Conservation (phyloP, 306 rosid species). For the Quillaja saponaria region DNA sequence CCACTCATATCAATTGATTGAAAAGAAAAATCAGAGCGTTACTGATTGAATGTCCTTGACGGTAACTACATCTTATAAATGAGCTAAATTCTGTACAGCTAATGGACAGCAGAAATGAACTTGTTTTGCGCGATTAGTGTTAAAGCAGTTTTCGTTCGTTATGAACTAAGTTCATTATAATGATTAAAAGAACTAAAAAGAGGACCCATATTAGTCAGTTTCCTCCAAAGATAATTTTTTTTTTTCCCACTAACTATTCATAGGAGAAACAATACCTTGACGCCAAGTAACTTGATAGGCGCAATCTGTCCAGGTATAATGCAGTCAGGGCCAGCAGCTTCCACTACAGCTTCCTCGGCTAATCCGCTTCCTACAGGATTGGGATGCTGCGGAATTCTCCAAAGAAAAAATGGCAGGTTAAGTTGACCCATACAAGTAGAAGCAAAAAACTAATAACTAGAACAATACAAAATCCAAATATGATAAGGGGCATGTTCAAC, state of each 20-base stretch:
- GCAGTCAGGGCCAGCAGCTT: constrained; percentile 95
- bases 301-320: constrained; percentile 73
- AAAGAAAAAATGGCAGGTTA: not conserved
- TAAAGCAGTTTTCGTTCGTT: too few relatives aligned
- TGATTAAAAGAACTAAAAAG: not conserved
- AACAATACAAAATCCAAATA: not conserved
- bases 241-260: not conserved
- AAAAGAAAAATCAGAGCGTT: too few relatives aligned
- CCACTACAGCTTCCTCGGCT: constrained; percentile 75
- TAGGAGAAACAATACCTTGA: constrained; percentile 52
- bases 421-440: too few relatives aligned
- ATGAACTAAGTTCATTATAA: too few relatives aligned
- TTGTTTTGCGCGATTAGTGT: not conserved
- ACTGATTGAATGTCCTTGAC: too few relatives aligned
- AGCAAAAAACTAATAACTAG: not conserved
- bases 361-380: constrained; percentile 80
- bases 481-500: too few relatives aligned
- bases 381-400: constrained; percentile 48
- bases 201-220: constrained; percentile 3
- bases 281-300: constrained; percentile 75
- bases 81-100: constrained; percentile 1
- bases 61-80: not conserved
- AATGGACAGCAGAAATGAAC: not conserved
- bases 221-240: not conserved
- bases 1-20: too few relatives aligned